Evolutionary conservation across 2,329 filamentous ascomycete genomes (phyloP).

Genomic region (Fusarium sp.): DNA sequence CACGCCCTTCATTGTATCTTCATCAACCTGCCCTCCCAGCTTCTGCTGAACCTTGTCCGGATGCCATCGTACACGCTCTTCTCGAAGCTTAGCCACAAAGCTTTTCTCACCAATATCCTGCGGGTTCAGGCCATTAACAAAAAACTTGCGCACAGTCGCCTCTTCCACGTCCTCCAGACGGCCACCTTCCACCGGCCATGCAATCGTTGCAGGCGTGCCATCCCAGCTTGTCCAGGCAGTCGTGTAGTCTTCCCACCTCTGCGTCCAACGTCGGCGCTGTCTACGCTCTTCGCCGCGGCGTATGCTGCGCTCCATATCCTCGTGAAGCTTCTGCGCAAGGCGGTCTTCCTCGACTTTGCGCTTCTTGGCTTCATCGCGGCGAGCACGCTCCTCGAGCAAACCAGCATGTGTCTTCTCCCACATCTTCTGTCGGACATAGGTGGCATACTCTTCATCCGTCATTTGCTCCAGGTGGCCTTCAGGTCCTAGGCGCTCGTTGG

Average conservation of each 20-base stretch:
- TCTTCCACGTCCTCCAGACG: conserved; percentile 66
- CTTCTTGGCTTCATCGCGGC: conserved; percentile 66
- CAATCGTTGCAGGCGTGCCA: conserved; percentile 57
- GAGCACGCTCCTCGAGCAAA: conserved; percentile 79
- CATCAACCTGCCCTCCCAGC: conserved; percentile 79
- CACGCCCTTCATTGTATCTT: conserved; percentile 79
- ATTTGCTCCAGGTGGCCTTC: conserved; percentile 80
- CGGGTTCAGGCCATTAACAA: conserved; percentile 64
- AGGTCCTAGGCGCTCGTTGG: conserved; percentile 60
- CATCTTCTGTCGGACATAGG: conserved; percentile 88
- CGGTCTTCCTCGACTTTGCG: conserved; percentile 66
- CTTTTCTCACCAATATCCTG: conserved; percentile 60
- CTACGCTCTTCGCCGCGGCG: conserved; percentile 74
- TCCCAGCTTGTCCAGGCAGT: conserved; percentile 72
- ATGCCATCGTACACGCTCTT: conserved; percentile 94
- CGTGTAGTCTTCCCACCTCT: conserved; percentile 75
- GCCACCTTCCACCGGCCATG: conserved; percentile 81
- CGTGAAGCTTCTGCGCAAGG: conserved; percentile 65
- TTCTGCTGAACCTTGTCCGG: conserved; percentile 97
- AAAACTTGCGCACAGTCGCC: conserved; percentile 76
- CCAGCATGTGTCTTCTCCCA: conserved; percentile 95
- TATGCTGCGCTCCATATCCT: conserved; percentile 78
- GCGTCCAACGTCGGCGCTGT: conserved; percentile 65
- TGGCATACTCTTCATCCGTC: conserved; percentile 92
- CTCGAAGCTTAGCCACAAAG: conserved; percentile 72